Evolutionary conservation across 1,284 basidiomycete species (phyloP), one percentile per base, ranked within the genome.

Genomic region (Cutaneotrichosporon arboriforme): DNA sequence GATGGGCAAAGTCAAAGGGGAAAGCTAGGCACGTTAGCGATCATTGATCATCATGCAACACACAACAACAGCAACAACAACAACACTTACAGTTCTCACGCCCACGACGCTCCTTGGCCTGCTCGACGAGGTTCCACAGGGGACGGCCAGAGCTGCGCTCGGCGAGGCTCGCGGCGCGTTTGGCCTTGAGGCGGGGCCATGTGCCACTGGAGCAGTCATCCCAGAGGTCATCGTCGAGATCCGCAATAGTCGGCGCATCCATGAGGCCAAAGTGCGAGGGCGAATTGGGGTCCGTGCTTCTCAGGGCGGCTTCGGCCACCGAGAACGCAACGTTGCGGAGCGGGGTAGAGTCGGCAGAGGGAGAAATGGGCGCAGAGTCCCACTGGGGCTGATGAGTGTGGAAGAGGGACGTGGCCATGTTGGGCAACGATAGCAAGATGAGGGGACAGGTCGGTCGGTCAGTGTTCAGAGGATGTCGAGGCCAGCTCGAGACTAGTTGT

Each of bases 281-380:
- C 23, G 69, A 71, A 58, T 65, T 67, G 46, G 71, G 69, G 46
- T 64, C 65, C 8, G 68, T 57, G 51, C 68, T 31, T 31, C 26
- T 59, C 17, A 73, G 63, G 4, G 69, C 69, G 10, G 71, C 67
- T 52, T 73, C 71, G 3, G 71, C 71, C 17, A 73, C 69, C 2
- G 65, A 68, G 52, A 65, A 68, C 1, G 71, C 71, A 36, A 73
- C 61, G 23, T 23, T 23, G 22, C 40, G 46, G 7, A 44, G 42
- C 2, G 35, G 21, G 35, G 42, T 44, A 15, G 49, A 42, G 26
- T 49, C 37, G 38, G 38, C 15, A 21, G 37, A 34, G 36, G 31
- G 17, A 18, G 33, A 35, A 14, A 46, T 20, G 7, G 41, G 22
- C 3, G 47, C n/a, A 17, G 37, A 26, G 38, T 33, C 47, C 39